Base-by-base conservation (phyloP, 768 basidiomycete species). In the Suillus weaverae region DNA sequence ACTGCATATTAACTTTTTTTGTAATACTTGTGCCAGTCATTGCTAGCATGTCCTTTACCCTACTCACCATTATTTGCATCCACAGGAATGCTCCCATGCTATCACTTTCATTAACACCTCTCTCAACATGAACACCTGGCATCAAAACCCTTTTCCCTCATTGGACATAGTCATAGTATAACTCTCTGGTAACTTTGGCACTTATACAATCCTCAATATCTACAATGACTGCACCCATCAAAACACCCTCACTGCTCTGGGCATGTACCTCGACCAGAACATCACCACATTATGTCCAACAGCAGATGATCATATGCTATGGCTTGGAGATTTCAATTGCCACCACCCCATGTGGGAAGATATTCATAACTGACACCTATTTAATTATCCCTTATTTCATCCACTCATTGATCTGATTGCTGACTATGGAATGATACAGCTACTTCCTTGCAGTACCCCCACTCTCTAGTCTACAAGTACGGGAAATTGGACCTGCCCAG, bases 311-410 rank as follows among this genome's bases (percentile, higher is more conserved):
- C 70, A 72, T 59, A 35, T 73, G 14, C 41, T 80, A 5, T 76
- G 73, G 75, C 51, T 70, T 0, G 79, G 79, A 0, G 74, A 81
- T 69, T 80, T 81, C 73, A 81, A 81, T 68, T 60, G 75, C 3
- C 81, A 81, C 62, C 78, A 80, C 67, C 74, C 76, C 0, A 39
- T 74, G 8, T 82, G 81, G 81, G 81, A 83, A 20, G 67, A 73
- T 1, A 46, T n/a, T 2, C 18, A 7, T 1, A 79, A 81, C 65
- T 3, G 30, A 0, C 72, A 75, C 16, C 32, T 56, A 2, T 56
- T 56, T 26, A 38, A 38, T 5, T 33, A 33, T 1, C 8, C n/a
- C 3, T 62, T 50, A 0, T 73, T 77, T 0, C 64, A 77, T 5
- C 56, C 41, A 0, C 70, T 83, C 0, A 69, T 83, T 0, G 56